Percentiles rank a stretch among this genome's conserved stretches.
These are phyloP conservation scores for Nakaseomyces delphensis DNA, from an alignment of 1,139 yeast species.

Conservation along the genomic window DNA sequence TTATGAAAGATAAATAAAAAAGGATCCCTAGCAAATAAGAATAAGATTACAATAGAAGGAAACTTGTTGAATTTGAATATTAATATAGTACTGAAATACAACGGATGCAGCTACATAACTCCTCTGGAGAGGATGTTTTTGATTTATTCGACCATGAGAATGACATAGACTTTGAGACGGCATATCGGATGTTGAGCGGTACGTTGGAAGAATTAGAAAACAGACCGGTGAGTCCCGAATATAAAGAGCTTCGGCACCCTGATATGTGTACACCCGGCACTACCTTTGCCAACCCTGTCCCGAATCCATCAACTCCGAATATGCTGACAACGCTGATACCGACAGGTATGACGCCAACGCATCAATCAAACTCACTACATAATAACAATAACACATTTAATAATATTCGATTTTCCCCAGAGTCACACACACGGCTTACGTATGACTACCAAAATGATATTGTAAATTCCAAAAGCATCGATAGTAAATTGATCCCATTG, in stretches of 20 bases:
- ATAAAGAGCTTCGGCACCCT: conserved; percentile 2
- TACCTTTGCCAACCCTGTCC: not conserved
- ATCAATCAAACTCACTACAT: not conserved
- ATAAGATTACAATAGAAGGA: not conserved
- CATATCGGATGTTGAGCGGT: conserved; percentile 25
- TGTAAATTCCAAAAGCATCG: not conserved
- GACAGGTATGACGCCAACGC: conserved; percentile 5
- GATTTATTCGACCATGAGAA: conserved; percentile 26
- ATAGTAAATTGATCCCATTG: not conserved
- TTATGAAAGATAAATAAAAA: too few species aligned
- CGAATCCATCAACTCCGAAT: not conserved
- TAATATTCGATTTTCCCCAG: conserved; percentile 4
- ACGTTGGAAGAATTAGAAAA: not conserved
- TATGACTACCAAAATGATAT: not conserved
- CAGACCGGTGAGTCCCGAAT: not conserved
- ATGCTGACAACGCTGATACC: not conserved
- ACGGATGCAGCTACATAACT: conserved; percentile 4
- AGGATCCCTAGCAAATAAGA: too few species aligned
- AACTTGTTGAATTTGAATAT: not conserved
- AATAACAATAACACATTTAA: not conserved
- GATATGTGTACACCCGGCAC: conserved; percentile 1
- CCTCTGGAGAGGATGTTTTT: conserved; percentile 9
- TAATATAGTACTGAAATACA: not conserved
- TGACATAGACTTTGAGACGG: conserved; percentile 31
- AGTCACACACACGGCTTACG: not conserved